Conservation (phyloP, 176 grass and related monocot genomes). For the Saccharum officinarum region DNA sequence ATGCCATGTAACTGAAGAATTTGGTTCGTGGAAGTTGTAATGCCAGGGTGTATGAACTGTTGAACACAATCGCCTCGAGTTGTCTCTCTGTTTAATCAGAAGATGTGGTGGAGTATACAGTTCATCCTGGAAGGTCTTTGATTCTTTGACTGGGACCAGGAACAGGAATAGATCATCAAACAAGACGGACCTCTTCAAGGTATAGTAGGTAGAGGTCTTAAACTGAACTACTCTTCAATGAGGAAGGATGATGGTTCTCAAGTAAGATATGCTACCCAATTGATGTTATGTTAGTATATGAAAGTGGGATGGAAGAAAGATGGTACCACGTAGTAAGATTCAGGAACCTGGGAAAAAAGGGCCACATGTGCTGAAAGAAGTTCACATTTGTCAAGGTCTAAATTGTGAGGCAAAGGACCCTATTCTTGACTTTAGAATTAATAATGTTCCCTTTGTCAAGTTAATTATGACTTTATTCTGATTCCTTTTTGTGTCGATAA, state of each 20-base stretch:
- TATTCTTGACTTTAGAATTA: conserved; percentile 15
- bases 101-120: neutral
- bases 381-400: neutral
- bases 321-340: conserved; percentile 31
- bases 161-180: conserved; percentile 16
- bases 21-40: neutral
- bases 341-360: neutral
- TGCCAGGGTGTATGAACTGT: neutral
- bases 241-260: neutral
- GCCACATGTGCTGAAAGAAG: conserved; percentile 2
- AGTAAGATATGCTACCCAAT: neutral
- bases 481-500: conserved; percentile 20
- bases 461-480: conserved; percentile 41
- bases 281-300: conserved; percentile 4
- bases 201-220: neutral
- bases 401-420: conserved; percentile 21
- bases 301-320: conserved; percentile 11
- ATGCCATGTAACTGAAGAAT: neutral
- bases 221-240: neutral
- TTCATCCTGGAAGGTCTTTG: neutral
- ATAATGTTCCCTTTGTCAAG: conserved; percentile 15
- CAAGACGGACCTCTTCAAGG: neutral
- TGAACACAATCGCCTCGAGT: neutral
- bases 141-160: conserved; percentile 22
- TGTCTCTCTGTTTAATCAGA: conserved; percentile 22